Conservation (phyloP, 2,329 filamentous ascomycete genomes). For the Penicillium sp. region DNA sequence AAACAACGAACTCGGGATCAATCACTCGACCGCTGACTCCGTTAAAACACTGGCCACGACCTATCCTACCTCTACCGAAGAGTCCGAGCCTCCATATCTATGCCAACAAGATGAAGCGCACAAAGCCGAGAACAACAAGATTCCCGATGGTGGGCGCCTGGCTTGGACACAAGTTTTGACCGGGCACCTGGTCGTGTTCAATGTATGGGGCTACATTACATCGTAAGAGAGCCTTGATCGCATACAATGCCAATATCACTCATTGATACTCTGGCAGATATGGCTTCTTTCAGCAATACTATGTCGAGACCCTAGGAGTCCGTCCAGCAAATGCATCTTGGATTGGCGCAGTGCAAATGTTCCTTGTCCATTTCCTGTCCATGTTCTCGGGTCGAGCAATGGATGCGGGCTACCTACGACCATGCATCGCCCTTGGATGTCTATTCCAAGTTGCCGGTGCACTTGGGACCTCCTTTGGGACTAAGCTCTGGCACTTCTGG, state of each 20-base stretch:
- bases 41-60: background rate
- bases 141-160: slow-evolving; percentile 29
- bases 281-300: slow-evolving; percentile 47
- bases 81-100: background rate
- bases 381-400: slow-evolving; percentile 42
- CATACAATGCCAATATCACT: background rate
- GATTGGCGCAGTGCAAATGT: slow-evolving; percentile 48
- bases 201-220: slow-evolving; percentile 16
- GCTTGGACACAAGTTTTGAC: slow-evolving; percentile 35
- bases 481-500: slow-evolving; percentile 49
- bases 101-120: slow-evolving; percentile 1
- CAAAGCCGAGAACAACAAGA: slow-evolving; percentile 5
- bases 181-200: slow-evolving; percentile 30
- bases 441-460: slow-evolving; percentile 38
- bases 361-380: slow-evolving; percentile 42
- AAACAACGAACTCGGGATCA: background rate
- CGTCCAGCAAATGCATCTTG: slow-evolving; percentile 43
- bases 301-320: slow-evolving; percentile 32
- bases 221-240: slow-evolving; percentile 3
- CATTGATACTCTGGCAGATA: background rate
- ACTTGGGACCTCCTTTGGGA: slow-evolving; percentile 46
- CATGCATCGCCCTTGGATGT: slow-evolving; percentile 8
- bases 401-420: slow-evolving; percentile 43
- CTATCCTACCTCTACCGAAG: background rate
- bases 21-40: background rate